Evolutionary conservation across 2,329 filamentous ascomycete species (phyloP).

Genomic region (Nemania diffusa): DNA sequence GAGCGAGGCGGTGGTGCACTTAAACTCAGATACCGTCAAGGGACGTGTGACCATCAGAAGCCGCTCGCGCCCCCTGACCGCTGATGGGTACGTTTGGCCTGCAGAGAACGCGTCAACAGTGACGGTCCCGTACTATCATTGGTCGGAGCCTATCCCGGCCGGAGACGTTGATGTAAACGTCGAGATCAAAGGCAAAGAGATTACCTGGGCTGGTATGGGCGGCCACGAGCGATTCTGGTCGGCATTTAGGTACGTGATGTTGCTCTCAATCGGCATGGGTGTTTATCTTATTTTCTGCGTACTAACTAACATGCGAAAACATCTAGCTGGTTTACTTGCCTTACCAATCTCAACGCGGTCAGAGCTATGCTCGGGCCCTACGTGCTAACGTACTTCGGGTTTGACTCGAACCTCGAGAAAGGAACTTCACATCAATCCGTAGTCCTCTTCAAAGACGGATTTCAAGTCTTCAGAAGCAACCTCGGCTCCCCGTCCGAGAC

Average conservation of each 20-base stretch:
- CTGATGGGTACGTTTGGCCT: constrained; percentile 29
- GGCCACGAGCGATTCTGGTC: constrained; percentile 35
- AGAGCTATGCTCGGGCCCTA: constrained; percentile 29
- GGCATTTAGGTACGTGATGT: constrained; percentile 30
- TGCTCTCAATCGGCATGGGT: background rate
- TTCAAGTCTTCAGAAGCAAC: constrained; percentile 24
- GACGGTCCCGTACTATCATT: constrained; percentile 29
- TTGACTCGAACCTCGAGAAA: constrained; percentile 24
- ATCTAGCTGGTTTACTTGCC: constrained; percentile 36
- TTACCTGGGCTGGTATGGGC: constrained; percentile 30
- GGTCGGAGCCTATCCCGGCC: constrained; percentile 34
- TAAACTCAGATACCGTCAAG: constrained; percentile 28
- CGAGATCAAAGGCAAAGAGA: constrained; percentile 19
- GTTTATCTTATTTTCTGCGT: no score
- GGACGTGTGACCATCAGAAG: constrained; percentile 16
- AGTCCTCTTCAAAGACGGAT: constrained; percentile 30
- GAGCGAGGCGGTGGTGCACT: constrained; percentile 19
- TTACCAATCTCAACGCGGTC: constrained; percentile 28
- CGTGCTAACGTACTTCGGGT: constrained; percentile 24
- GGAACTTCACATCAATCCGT: constrained; percentile 22
- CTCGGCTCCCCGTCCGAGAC: constrained; percentile 18
- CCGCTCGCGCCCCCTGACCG: constrained; percentile 4
- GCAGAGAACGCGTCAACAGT: constrained; percentile 27
- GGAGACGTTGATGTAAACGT: constrained; percentile 22
- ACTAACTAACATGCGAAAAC: no score